Percentiles rank a stretch among this genome's conserved stretches.
Conservation (phyloP, 2,329 filamentous ascomycete genomes). For the Tricladium varicosporioides region DNA sequence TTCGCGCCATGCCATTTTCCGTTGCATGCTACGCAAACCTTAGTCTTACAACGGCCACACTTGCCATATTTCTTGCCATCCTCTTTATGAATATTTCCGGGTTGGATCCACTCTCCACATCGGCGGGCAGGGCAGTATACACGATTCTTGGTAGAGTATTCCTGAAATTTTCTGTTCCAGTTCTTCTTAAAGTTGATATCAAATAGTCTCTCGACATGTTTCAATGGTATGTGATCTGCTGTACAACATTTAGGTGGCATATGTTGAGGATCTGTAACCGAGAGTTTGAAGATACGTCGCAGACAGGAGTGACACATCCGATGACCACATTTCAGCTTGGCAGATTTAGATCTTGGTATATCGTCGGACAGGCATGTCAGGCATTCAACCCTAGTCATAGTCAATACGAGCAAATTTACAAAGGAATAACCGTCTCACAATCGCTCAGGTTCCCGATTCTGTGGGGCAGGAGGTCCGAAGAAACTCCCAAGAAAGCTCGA, state of each 20-base stretch:
- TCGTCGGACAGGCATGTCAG: slow-evolving; percentile 69
- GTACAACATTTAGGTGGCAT: slow-evolving; percentile 87
- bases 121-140: slow-evolving; percentile 72
- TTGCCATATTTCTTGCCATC: slow-evolving; percentile 63
- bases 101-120: slow-evolving; percentile 80
- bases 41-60: slow-evolving; percentile 69
- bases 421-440: slow-evolving; percentile 19
- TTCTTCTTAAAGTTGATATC: slow-evolving; percentile 69
- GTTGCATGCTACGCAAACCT: slow-evolving; percentile 73
- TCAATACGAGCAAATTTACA: slow-evolving; percentile 11
- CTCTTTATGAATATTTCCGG: slow-evolving; percentile 61
- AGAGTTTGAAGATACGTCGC: slow-evolving; percentile 70
- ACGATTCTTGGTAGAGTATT: slow-evolving; percentile 71
- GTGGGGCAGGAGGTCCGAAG: slow-evolving; percentile 20
- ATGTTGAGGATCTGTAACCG: slow-evolving; percentile 71
- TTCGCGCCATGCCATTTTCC: slow-evolving; percentile 67
- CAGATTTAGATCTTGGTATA: slow-evolving; percentile 59
- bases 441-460: slow-evolving; percentile 27
- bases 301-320: slow-evolving; percentile 79
- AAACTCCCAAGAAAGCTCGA: slow-evolving; percentile 25
- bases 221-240: slow-evolving; percentile 67
- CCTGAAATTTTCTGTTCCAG: slow-evolving; percentile 80
- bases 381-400: slow-evolving; percentile 60
- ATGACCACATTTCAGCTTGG: slow-evolving; percentile 75
- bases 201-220: slow-evolving; percentile 75